phyloP scores from a whole-genome alignment of 164 flowering plant genomes.

The Piper betle region DNA sequence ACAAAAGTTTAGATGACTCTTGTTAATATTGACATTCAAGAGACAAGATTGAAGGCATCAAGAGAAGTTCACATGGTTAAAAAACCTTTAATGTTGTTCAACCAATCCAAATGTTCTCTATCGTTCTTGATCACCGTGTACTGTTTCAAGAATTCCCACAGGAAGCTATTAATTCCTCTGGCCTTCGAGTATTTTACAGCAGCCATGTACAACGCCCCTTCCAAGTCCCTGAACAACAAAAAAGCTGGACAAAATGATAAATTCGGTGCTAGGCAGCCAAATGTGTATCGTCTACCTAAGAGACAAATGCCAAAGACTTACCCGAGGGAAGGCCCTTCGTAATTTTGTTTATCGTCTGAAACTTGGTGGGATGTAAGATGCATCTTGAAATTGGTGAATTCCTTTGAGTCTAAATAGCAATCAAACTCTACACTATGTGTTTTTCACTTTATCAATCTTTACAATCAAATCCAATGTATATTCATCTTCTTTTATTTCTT shows the following conservation, averaged over 20 bases:
- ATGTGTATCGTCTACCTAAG: not conserved
- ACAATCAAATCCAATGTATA: constrained; percentile 11
- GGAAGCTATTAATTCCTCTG: constrained; percentile 15
- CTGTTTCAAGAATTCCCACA: constrained; percentile 14
- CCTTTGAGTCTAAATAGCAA: constrained; percentile 10
- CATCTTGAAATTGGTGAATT: constrained; percentile 11
- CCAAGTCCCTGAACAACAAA: constrained; percentile 15
- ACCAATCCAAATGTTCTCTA: constrained; percentile 17
- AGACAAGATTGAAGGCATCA: no score
- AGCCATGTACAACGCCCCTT: constrained; percentile 11
- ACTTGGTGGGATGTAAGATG: constrained; percentile 5
- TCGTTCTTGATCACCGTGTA: constrained; percentile 16
- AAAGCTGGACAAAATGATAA: not conserved
- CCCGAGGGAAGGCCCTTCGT: constrained; percentile 19
- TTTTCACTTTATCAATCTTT: constrained; percentile 12
- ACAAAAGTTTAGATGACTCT: no score
- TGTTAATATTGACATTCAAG: no score
- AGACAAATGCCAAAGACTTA: constrained; percentile 8
- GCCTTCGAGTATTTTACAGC: constrained; percentile 12
- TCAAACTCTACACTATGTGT: constrained; percentile 13
- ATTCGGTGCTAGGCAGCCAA: not conserved
- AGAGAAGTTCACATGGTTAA: no score
- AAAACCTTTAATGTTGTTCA: no score
- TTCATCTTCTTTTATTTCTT: constrained; percentile 3
- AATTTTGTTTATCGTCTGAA: constrained; percentile 9